phyloP scores from a whole-genome alignment of 1,284 basidiomycete species.

The Microbotryomycetes sp. region DNA sequence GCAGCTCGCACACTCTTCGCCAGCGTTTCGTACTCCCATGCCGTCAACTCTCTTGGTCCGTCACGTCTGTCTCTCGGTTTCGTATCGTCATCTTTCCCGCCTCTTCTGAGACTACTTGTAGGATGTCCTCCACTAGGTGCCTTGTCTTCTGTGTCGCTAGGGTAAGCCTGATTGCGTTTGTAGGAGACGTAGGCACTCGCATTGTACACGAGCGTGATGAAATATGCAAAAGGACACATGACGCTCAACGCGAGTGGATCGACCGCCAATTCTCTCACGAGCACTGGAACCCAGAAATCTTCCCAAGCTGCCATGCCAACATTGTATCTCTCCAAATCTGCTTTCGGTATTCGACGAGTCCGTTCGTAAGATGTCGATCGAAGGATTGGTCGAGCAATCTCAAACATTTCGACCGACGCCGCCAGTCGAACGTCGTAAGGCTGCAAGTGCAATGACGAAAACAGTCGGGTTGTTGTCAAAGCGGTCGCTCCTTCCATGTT shows the following conservation, averaged over 20 bases:
- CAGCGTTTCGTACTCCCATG: constrained; percentile 27
- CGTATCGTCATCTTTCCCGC: background rate
- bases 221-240: constrained; percentile 27
- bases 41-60: constrained; percentile 14
- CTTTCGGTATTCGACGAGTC: constrained; percentile 22
- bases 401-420: constrained; percentile 34
- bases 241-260: constrained; percentile 33
- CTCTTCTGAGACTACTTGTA: background rate
- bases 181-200: constrained; percentile 11
- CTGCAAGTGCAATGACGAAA: constrained; percentile 28
- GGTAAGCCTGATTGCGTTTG: background rate
- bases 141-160: background rate
- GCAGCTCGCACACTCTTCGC: constrained; percentile 21
- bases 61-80: constrained; percentile 8
- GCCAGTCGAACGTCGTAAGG: constrained; percentile 32
- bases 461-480: constrained; percentile 29
- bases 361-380: constrained; percentile 29
- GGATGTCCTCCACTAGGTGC: no score
- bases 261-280: constrained; percentile 15
- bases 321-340: constrained; percentile 32
- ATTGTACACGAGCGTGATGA: constrained; percentile 29
- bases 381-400: constrained; percentile 32
- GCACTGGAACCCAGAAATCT: constrained; percentile 28
- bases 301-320: constrained; percentile 28
- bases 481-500: constrained; percentile 32